phyloP scores from a whole-genome alignment of 2,329 filamentous ascomycete species.

The Pestalotiopsis sp. region DNA sequence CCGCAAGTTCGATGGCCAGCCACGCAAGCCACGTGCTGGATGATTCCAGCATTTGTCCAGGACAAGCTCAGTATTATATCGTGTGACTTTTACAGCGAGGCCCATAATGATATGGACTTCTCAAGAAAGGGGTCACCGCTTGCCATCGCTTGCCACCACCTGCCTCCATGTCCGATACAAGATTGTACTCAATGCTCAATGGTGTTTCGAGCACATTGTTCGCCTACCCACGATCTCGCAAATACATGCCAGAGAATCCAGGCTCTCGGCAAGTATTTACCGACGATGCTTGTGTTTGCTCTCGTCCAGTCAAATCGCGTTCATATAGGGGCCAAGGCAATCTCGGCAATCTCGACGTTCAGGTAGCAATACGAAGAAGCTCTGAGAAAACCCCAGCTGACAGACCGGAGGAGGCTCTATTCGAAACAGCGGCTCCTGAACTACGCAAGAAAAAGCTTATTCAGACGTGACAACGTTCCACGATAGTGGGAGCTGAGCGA shows the following conservation, averaged over 20 bases:
- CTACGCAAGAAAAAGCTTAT: not conserved
- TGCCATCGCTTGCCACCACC: not conserved
- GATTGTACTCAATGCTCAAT: not conserved
- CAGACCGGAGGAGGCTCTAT: not conserved
- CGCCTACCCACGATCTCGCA: not conserved
- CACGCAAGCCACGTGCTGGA: not conserved
- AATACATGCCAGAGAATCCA: not conserved
- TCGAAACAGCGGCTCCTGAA: not conserved
- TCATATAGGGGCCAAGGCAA: not conserved
- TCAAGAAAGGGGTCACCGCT: not conserved
- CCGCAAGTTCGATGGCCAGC: not conserved
- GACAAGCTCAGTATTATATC: too few species aligned
- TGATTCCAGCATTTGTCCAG: too few species aligned
- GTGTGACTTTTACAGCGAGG: too few species aligned
- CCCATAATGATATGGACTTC: not conserved
- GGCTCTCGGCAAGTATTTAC: not conserved
- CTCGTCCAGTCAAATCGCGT: not conserved
- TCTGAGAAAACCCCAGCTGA: not conserved
- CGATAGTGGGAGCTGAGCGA: not conserved
- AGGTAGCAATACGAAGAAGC: not conserved
- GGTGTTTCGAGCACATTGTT: not conserved
- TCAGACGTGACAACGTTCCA: not conserved
- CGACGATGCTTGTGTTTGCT: not conserved
- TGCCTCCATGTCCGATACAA: not conserved
- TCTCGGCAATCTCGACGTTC: not conserved